Percentiles rank a stretch among this genome's conserved stretches.
Evolutionary conservation across 345 rosid genomes (phyloP).

Genomic region (Conringia planisiliqua): DNA sequence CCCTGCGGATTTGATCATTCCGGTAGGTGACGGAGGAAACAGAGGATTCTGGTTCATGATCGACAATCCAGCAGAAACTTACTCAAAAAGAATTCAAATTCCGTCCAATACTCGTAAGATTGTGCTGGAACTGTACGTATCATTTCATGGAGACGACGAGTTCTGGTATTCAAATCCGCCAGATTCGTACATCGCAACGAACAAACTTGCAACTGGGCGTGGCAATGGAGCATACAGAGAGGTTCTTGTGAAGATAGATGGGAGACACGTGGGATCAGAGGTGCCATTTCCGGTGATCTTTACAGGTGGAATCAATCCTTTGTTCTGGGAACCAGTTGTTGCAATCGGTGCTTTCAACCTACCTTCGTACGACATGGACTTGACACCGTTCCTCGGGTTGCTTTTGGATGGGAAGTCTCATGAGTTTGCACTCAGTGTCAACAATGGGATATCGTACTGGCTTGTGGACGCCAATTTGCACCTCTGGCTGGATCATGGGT

Average conservation of each 20-base stretch:
- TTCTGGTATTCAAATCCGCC: constrained; percentile 96
- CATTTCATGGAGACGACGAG: constrained; percentile 86
- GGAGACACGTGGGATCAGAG: constrained; percentile 64
- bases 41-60: constrained; percentile 70
- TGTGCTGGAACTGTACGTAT: constrained; percentile 63
- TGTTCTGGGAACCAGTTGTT: constrained; percentile 83
- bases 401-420: constrained; percentile 62
- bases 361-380: constrained; percentile 71
- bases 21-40: constrained; percentile 38
- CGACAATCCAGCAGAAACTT: constrained; percentile 46
- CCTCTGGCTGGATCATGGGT: constrained; percentile 56
- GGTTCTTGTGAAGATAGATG: constrained; percentile 64
- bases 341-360: constrained; percentile 71
- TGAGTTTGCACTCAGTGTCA: constrained; percentile 52
- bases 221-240: constrained; percentile 77
- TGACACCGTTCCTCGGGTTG: constrained; percentile 66
- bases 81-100: constrained; percentile 41
- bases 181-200: constrained; percentile 50
- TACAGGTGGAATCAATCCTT: constrained; percentile 82
- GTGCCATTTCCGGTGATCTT: constrained; percentile 76
- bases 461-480: constrained; percentile 82
- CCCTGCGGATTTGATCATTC: constrained; percentile 71
- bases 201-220: constrained; percentile 52
- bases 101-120: constrained; percentile 58
- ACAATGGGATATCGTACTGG: constrained; percentile 67